Conservation (phyloP, 768 basidiomycete genomes). For the Chalciporus piperatus region DNA sequence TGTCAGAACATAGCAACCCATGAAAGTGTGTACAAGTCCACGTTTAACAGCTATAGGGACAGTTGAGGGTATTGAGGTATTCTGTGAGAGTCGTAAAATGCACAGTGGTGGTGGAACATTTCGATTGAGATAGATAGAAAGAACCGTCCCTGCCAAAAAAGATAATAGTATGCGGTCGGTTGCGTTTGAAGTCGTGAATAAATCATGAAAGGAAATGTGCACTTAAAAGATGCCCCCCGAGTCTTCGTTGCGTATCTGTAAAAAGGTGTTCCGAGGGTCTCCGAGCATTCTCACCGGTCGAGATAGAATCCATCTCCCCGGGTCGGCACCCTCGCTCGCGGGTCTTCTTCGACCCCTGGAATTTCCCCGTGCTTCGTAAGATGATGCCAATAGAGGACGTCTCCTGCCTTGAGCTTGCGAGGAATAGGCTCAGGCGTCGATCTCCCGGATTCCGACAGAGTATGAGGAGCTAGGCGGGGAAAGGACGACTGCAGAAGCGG, state of each 20-base stretch:
- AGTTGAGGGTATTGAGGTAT: conserved; percentile 36
- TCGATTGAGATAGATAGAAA: conserved; percentile 31
- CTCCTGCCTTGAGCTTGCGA: conserved; percentile 52
- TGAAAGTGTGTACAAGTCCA: conserved; percentile 23
- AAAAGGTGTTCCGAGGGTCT: conserved; percentile 7
- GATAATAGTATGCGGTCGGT: conserved; percentile 12
- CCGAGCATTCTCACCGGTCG: conserved; percentile 27
- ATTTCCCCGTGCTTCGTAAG: conserved; percentile 70
- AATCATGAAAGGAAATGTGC: conserved; percentile 17
- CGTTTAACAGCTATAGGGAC: conserved; percentile 27
- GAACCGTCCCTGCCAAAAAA: conserved; percentile 17
- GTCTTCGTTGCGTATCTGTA: conserved; percentile 10
- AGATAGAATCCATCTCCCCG: conserved; percentile 10
- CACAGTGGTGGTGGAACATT: conserved; percentile 28
- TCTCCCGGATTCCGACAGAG: conserved; percentile 11
- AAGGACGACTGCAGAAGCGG: conserved; percentile 14
- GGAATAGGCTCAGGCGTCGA: conserved; percentile 24
- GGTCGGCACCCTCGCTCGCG: conserved; percentile 42
- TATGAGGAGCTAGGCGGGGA: conserved; percentile 5
- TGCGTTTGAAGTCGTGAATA: conserved; percentile 27
- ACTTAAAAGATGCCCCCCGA: not conserved
- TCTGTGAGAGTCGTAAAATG: conserved; percentile 28
- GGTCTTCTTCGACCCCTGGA: conserved; percentile 62
- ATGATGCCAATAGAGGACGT: conserved; percentile 75
- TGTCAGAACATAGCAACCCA: conserved; percentile 14